Percentiles rank a stretch among this genome's conserved stretches.
These are phyloP conservation scores for Pythium apleroticum DNA, from an alignment of 352 stramenopile genomes.

Conservation along the genomic window DNA sequence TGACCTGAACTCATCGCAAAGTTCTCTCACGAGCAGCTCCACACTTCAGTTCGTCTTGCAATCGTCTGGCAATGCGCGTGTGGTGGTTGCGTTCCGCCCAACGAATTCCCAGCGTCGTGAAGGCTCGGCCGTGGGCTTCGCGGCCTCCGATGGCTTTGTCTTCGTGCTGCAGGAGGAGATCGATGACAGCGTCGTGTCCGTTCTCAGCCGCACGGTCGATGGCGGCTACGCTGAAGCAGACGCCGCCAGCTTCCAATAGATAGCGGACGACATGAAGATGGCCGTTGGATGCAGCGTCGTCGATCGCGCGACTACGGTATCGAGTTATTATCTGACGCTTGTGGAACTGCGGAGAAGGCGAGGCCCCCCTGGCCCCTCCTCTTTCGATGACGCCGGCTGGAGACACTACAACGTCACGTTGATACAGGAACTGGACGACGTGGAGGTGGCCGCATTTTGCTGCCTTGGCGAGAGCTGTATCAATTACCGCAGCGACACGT, in stretches of 20 bases:
- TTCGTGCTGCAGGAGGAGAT: constrained; percentile 31
- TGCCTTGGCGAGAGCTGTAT: background rate
- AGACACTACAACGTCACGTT: constrained; percentile 30
- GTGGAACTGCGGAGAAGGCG: constrained; percentile 24
- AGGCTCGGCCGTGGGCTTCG: background rate
- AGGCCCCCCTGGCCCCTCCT: constrained; percentile 32
- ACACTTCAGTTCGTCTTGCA: no score
- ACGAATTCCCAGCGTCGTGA: constrained; percentile 27
- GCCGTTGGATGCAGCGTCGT: constrained; percentile 17
- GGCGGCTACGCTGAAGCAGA: constrained; percentile 38
- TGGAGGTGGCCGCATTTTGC: constrained; percentile 16
- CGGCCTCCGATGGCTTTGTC: constrained; percentile 28
- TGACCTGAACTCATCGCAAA: background rate
- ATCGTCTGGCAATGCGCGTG: background rate
- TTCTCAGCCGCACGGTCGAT: constrained; percentile 44
- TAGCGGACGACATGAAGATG: constrained; percentile 34
- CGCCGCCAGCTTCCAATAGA: constrained; percentile 31
- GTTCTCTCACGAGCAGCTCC: no score
- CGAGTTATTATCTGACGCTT: background rate
- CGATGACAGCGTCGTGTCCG: constrained; percentile 33
- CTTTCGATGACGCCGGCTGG: constrained; percentile 34
- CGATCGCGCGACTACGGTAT: constrained; percentile 23
- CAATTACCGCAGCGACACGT: background rate
- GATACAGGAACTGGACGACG: constrained; percentile 43
- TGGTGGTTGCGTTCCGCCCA: constrained; percentile 37